phyloP scores from a whole-genome alignment of 2,329 filamentous ascomycete species.

The Penicillium griseofulvum region DNA sequence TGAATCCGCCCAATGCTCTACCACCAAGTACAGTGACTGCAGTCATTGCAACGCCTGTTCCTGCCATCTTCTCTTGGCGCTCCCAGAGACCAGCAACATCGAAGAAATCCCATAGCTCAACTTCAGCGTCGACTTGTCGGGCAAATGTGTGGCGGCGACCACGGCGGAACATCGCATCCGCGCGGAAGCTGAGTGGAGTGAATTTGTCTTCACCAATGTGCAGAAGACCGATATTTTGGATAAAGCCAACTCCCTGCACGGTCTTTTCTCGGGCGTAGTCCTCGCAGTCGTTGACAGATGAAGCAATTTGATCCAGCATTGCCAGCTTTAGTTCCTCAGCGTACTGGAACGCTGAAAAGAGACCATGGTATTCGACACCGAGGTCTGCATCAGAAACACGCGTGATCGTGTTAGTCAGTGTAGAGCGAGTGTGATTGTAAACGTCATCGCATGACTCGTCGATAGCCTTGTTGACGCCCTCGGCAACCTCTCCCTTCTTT shows the following conservation, averaged over 20 bases:
- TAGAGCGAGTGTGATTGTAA: constrained; percentile 76
- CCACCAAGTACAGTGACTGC: constrained; percentile 81
- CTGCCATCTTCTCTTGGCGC: constrained; percentile 88
- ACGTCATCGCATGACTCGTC: constrained; percentile 82
- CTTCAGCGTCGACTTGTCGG: constrained; percentile 79
- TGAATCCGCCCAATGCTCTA: constrained; percentile 75
- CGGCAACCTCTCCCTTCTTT: constrained; percentile 73
- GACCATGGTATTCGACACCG: constrained; percentile 79
- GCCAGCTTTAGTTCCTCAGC: constrained; percentile 89
- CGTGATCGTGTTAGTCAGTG: constrained; percentile 71
- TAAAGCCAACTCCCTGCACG: constrained; percentile 75
- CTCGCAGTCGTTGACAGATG: constrained; percentile 76
- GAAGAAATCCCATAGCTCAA: constrained; percentile 91
- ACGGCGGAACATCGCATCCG: constrained; percentile 90
- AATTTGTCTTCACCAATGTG: constrained; percentile 83
- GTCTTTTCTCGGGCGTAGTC: constrained; percentile 78
- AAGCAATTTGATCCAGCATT: constrained; percentile 84
- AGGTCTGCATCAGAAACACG: constrained; percentile 74
- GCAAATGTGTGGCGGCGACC: constrained; percentile 72
- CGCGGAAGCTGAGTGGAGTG: constrained; percentile 78
- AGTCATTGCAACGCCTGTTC: constrained; percentile 91
- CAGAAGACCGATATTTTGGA: constrained; percentile 82
- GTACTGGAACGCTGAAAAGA: constrained; percentile 83
- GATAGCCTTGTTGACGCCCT: constrained; percentile 76
- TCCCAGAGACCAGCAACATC: constrained; percentile 81